phyloP scores from a whole-genome alignment of 805 yeast species.

The Kluyveromyces nonfermentans region DNA sequence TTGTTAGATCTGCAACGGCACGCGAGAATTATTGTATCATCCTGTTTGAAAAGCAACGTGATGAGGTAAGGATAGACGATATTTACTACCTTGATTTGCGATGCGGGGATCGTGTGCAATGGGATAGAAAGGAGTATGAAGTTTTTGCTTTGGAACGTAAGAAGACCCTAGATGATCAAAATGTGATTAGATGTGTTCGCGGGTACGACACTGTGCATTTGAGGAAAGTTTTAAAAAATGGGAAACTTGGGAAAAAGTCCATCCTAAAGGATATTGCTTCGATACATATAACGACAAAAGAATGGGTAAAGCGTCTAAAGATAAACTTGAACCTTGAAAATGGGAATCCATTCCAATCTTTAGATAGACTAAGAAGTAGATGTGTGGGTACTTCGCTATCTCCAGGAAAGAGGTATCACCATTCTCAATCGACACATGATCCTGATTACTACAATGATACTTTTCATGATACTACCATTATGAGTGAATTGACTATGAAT shows the following conservation, averaged over 20 bases:
- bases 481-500: background rate
- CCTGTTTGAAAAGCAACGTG: slow-evolving; percentile 15
- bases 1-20: slow-evolving; percentile 21
- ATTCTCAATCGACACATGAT: background rate
- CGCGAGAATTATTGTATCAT: slow-evolving; percentile 11
- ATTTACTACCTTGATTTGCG: slow-evolving; percentile 42
- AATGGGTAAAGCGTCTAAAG: slow-evolving; percentile 30
- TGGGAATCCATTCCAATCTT: slow-evolving; percentile 10
- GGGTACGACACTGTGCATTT: slow-evolving; percentile 47
- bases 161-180: slow-evolving; percentile 8
- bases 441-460: background rate
- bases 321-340: slow-evolving; percentile 15
- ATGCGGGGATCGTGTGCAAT: slow-evolving; percentile 44
- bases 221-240: slow-evolving; percentile 20
- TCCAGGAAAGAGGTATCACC: background rate
- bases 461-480: slow-evolving; percentile 1
- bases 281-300: slow-evolving; percentile 25
- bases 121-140: slow-evolving; percentile 29
- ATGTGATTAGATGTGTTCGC: slow-evolving; percentile 42
- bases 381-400: background rate
- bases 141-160: slow-evolving; percentile 39
- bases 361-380: slow-evolving; percentile 12
- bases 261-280: slow-evolving; percentile 22
- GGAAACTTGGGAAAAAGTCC: slow-evolving; percentile 11
- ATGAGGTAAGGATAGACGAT: slow-evolving; percentile 18